A percentile compares a stretch with the other conserved stretches of the same genome.
Conservation (phyloP, 306 rosid species). For the Cucumis hystrix region DNA sequence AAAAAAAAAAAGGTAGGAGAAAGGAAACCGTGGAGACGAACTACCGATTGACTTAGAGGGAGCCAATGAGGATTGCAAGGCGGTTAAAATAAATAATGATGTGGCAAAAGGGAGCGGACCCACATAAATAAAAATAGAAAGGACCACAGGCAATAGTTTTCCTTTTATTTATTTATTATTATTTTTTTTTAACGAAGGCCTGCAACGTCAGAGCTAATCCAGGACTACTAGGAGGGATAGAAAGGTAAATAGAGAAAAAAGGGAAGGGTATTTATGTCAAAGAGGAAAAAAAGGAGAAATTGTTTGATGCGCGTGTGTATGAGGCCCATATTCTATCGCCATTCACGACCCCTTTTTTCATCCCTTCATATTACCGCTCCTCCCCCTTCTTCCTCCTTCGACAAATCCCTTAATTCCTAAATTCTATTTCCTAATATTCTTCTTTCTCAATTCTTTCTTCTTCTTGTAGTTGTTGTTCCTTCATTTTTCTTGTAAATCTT, state of each 20-base stretch:
- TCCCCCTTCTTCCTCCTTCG: background rate
- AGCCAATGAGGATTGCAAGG: background rate
- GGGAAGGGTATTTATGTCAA: slow-evolving; percentile 32
- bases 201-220: slow-evolving; percentile 6
- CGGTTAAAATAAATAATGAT: slow-evolving; percentile 6
- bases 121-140: slow-evolving; percentile 4
- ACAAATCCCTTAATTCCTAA: slow-evolving; percentile 1
- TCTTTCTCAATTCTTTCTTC: background rate
- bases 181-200: background rate
- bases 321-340: slow-evolving; percentile 73
- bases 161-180: too few relatives aligned
- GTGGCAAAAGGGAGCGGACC: background rate
- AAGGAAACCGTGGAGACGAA: background rate
- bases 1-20: too few relatives aligned
- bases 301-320: slow-evolving; percentile 62
- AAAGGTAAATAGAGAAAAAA: slow-evolving; percentile 10
- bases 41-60: background rate
- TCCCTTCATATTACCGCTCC: slow-evolving; percentile 21
- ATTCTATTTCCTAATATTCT: background rate
- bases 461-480: slow-evolving; percentile 2
- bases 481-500: background rate
- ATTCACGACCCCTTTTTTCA: slow-evolving; percentile 45
- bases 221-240: background rate
- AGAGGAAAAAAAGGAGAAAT: slow-evolving; percentile 1
- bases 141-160: background rate